A percentile compares a stretch with the other conserved stretches of the same genome.
Evolutionary conservation across 2,329 filamentous ascomycete genomes (phyloP).

Genomic region (Shiraia bambusicola): DNA sequence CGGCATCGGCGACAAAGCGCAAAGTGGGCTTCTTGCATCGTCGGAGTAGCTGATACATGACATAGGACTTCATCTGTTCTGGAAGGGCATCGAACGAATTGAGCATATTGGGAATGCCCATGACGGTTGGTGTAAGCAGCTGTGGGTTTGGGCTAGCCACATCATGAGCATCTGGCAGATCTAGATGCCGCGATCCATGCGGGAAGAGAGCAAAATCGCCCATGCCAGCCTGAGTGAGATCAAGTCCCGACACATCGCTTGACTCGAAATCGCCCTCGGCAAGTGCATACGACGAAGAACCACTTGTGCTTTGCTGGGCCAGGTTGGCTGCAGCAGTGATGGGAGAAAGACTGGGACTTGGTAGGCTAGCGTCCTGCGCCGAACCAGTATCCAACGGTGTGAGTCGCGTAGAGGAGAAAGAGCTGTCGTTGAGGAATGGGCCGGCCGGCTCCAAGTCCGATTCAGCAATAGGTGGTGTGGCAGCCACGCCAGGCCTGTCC

Average conservation of each 20-base stretch:
- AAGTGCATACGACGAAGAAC: conserved; percentile 25
- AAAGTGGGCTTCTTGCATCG: conserved; percentile 85
- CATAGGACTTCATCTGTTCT: conserved; percentile 86
- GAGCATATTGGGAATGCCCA: conserved; percentile 83
- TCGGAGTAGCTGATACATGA: conserved; percentile 94
- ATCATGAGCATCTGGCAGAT: conserved; percentile 19
- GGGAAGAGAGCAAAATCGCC: conserved; percentile 19
- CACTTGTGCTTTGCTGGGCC: conserved; percentile 40
- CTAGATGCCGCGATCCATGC: conserved; percentile 21
- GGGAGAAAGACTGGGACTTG: conserved; percentile 91
- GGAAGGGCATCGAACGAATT: conserved; percentile 91
- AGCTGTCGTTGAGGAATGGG: conserved; percentile 43
- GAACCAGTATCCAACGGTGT: conserved; percentile 66
- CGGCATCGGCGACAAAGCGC: conserved; percentile 83
- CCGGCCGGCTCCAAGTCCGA: conserved; percentile 64
- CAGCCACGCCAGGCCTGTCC: conserved; percentile 57
- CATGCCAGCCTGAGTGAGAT: conserved; percentile 30
- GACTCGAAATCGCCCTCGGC: conserved; percentile 36
- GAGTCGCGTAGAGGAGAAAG: conserved; percentile 38
- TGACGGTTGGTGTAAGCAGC: conserved; percentile 50
- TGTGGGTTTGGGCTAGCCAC: conserved; percentile 33
- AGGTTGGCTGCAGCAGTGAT: conserved; percentile 74
- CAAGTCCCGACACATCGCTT: conserved; percentile 42
- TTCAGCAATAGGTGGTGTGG: conserved; percentile 75
- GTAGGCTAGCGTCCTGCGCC: conserved; percentile 85